Base-by-base conservation (phyloP, 352 stramenopile species). In the Pythium diclinum region DNA sequence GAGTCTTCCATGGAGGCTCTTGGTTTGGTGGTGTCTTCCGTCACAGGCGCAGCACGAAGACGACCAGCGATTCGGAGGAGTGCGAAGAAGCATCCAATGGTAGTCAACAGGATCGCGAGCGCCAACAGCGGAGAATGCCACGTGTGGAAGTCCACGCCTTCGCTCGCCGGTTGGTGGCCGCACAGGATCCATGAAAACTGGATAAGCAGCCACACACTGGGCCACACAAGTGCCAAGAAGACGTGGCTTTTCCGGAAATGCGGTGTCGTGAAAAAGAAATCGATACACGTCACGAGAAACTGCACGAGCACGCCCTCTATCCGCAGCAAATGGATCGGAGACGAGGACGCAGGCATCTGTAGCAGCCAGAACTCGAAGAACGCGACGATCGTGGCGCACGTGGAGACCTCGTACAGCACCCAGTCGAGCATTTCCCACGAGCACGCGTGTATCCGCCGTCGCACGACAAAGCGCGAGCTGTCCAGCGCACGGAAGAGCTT, bases 381-480 rank as follows among this genome's bases (percentile, higher is more conserved):
- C 3, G 71, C 49, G 28, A 81, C 71, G 38, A 87, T 56, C 4
- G 76, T 69, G 25, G 68, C 61, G 1, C 78, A 83, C 3, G 77
- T 77, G 5, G 77, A 86, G 19, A 78, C 77, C 56, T 91, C 76
- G 58, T 79, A 85, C 46, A 87, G 80, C 40, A 89, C 75, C 78
- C 78, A 87, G 61, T 87, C 80, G 28, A 89, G 56, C 59, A 87
- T 84, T 36, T 87, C 78, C 80, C 78, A 87, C 40, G 80, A 89
- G 25, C 68, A 81, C 23, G 75, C 65, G n/a, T 71, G 74, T 38
- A 79, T 74, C 7, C 73, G 73, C 60, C 76, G 78, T 21, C 81
- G 76, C 53, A 84, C 72, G 55, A 87, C 48, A 44, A 87, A 79
- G n/a, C 75, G 80, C 49, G 80, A 77, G 19, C 76, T 74, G 42